These are phyloP conservation scores for Halophytophthora polymorphica DNA, from an alignment of 352 stramenopile species.

Conservation along the genomic window DNA sequence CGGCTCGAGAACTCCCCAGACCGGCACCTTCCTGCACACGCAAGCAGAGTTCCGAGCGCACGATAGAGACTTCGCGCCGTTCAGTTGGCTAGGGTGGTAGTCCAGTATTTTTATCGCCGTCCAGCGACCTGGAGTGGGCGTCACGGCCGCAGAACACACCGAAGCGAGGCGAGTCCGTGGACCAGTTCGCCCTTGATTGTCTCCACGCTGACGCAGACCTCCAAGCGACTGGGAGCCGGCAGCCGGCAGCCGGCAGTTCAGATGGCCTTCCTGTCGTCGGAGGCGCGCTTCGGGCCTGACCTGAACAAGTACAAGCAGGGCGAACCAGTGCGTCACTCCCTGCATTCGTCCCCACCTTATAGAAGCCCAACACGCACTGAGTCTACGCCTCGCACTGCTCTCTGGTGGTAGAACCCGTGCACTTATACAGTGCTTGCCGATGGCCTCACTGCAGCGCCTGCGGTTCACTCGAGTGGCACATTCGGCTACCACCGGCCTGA, in stretches of 20 bases:
- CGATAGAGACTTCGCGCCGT: too few species aligned
- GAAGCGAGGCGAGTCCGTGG: too few species aligned
- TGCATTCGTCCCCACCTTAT: too few species aligned
- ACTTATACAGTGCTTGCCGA: slow-evolving; percentile 32
- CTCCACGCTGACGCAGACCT: too few species aligned
- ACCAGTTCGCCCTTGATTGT: neutral
- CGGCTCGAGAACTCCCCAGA: too few species aligned
- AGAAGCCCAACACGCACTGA: neutral
- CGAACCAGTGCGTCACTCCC: slow-evolving; percentile 30
- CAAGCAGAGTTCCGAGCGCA: too few species aligned
- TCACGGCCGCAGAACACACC: too few species aligned
- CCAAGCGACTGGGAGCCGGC: too few species aligned
- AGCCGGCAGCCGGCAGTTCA: neutral
- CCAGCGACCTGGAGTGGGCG: too few species aligned
- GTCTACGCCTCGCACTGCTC: neutral
- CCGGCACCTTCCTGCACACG: too few species aligned
- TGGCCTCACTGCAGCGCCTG: neutral
- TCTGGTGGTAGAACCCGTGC: slow-evolving; percentile 32
- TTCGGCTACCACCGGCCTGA: slow-evolving; percentile 31
- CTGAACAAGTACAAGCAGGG: slow-evolving; percentile 31
- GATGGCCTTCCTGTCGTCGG: slow-evolving; percentile 51
- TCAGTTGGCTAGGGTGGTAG: too few species aligned
- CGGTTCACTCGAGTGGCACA: slow-evolving; percentile 15
- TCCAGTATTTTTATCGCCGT: neutral
- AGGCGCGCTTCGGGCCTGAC: slow-evolving; percentile 48